phyloP scores from a whole-genome alignment of 208 protist genomes.

The Wallacemonas sp. region DNA sequence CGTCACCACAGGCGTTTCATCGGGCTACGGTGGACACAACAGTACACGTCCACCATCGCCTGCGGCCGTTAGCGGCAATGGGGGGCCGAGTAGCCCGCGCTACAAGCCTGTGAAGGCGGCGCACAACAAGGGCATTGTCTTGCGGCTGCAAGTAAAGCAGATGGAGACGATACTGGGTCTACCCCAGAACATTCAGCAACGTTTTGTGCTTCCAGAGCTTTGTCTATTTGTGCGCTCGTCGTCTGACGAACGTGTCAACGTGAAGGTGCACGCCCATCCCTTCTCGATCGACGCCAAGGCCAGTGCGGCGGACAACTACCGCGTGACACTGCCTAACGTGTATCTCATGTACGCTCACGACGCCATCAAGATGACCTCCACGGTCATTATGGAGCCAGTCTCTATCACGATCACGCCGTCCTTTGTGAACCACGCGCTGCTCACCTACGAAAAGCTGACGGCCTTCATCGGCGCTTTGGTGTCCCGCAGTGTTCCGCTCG shows the following conservation, averaged over 20 bases:
- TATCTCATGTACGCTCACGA: conserved; percentile 75
- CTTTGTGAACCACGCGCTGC: conserved; percentile 75
- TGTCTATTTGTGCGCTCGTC: conserved; percentile 61
- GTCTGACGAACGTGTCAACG: conserved; percentile 45
- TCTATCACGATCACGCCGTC: conserved; percentile 71
- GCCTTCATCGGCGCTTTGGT: conserved; percentile 34
- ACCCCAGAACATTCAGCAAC: conserved; percentile 46
- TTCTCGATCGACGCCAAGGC: conserved; percentile 56
- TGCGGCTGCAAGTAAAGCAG: conserved; percentile 54
- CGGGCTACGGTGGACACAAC: background rate
- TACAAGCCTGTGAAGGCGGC: background rate
- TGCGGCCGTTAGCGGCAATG: no score
- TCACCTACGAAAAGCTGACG: conserved; percentile 62
- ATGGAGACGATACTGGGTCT: conserved; percentile 52
- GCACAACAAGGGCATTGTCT: conserved; percentile 27
- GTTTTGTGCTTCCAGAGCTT: conserved; percentile 58
- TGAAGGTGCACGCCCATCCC: conserved; percentile 77
- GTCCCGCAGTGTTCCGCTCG: conserved; percentile 12
- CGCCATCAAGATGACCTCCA: conserved; percentile 40
- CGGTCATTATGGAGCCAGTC: conserved; percentile 67
- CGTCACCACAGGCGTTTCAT: background rate
- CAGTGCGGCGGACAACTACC: conserved; percentile 31
- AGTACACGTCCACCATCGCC: no score
- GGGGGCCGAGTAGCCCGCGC: conserved; percentile 1
- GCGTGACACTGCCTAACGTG: conserved; percentile 63